Evolutionary conservation across 768 basidiomycete species (phyloP).

Genomic region (Leccinum ochraceum): DNA sequence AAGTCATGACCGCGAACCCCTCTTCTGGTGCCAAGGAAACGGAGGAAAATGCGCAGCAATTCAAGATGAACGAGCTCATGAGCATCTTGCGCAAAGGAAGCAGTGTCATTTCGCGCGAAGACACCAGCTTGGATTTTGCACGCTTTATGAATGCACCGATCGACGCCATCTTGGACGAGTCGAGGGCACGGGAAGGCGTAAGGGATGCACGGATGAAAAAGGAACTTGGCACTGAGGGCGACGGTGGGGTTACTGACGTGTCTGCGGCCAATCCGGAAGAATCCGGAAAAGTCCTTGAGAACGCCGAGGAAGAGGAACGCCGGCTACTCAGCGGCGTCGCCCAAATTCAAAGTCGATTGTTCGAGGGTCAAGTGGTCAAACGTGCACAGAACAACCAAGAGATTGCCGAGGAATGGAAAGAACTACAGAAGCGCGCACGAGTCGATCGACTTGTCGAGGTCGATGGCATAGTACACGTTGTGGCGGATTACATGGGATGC

Average conservation of each 20-base stretch:
- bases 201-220: conserved; percentile 49
- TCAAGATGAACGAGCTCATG: conserved; percentile 50
- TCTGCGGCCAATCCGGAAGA: conserved; percentile 20
- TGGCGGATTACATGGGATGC: conserved; percentile 31
- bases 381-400: conserved; percentile 39
- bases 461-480: conserved; percentile 36
- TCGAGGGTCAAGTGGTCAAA: conserved; percentile 50
- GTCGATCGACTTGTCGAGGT: conserved; percentile 40
- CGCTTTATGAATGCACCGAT: conserved; percentile 48
- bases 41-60: conserved; percentile 30
- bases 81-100: conserved; percentile 59
- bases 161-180: conserved; percentile 45
- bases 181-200: conserved; percentile 41
- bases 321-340: conserved; percentile 55
- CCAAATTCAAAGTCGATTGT: conserved; percentile 56
- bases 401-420: conserved; percentile 48
- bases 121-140: conserved; percentile 41
- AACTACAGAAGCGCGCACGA: conserved; percentile 46
- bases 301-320: conserved; percentile 56
- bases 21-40: conserved; percentile 19
- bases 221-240: conserved; percentile 31
- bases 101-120: conserved; percentile 47
- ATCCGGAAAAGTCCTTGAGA: conserved; percentile 33
- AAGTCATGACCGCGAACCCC: conserved; percentile 46
- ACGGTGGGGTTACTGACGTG: background rate